Conservation (phyloP, 2,329 filamentous ascomycete genomes). For the Coniochaeta ligniaria region DNA sequence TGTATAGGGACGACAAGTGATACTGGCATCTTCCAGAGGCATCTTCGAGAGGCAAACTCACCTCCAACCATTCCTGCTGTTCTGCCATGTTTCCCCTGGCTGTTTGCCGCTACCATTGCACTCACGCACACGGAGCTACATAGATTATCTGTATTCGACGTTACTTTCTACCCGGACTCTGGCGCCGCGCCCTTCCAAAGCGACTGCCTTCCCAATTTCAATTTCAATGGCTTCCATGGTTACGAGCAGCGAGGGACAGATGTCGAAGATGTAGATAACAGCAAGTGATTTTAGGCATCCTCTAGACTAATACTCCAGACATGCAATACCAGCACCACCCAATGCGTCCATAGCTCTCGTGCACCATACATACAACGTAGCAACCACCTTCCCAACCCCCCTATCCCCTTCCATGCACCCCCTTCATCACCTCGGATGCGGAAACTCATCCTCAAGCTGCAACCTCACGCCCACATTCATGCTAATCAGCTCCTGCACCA, state of each 20-base stretch:
- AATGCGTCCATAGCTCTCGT: background rate
- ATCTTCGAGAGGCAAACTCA: background rate
- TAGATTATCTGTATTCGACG: background rate
- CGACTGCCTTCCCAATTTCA: background rate
- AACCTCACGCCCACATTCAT: constrained; percentile 97
- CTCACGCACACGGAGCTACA: background rate
- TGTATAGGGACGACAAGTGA: background rate
- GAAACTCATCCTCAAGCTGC: constrained; percentile 91
- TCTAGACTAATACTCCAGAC: background rate
- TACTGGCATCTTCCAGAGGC: background rate
- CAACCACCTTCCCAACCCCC: background rate
- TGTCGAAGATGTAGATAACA: background rate
- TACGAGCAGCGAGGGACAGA: background rate
- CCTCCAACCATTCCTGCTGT: no score
- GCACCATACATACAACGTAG: background rate
- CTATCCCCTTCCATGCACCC: background rate
- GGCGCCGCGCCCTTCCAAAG: background rate
- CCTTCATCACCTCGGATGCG: constrained; percentile 40
- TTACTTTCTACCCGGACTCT: background rate
- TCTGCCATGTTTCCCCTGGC: no score
- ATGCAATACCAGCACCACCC: background rate
- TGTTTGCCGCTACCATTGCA: background rate
- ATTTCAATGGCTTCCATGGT: no score
- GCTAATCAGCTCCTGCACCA: constrained; percentile 92
- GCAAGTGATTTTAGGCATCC: background rate